Conservation (phyloP, 768 basidiomycete genomes). For the Collybia nuda region DNA sequence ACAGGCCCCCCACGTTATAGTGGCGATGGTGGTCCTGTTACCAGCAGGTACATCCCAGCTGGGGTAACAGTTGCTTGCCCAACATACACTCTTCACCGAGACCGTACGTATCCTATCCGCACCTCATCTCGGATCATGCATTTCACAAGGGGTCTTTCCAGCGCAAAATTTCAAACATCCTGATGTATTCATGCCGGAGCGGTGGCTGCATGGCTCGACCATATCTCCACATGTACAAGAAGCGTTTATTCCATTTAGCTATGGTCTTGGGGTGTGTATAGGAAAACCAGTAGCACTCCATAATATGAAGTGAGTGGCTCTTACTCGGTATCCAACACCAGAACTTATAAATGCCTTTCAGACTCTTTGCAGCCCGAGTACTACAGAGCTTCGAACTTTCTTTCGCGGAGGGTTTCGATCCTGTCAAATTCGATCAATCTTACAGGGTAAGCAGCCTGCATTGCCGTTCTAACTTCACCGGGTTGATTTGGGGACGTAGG, state of each 20-base stretch:
- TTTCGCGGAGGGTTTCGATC: slow-evolving; percentile 13
- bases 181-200: slow-evolving; percentile 18
- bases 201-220: slow-evolving; percentile 12
- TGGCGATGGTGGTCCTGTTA: slow-evolving; percentile 2
- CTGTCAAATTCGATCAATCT: slow-evolving; percentile 16
- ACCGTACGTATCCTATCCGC: slow-evolving; percentile 4
- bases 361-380: slow-evolving; percentile 13
- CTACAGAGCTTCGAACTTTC: slow-evolving; percentile 14
- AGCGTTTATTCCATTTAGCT: slow-evolving; percentile 20
- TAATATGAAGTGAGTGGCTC: slow-evolving; percentile 20
- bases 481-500: slow-evolving; percentile 6
- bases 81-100: slow-evolving; percentile 13
- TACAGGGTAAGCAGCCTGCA: slow-evolving; percentile 13
- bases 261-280: slow-evolving; percentile 20
- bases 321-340: not conserved
- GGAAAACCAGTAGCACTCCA: slow-evolving; percentile 24
- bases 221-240: slow-evolving; percentile 8
- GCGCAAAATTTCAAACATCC: slow-evolving; percentile 17
- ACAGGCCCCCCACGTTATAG: slow-evolving; percentile 14
- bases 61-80: slow-evolving; percentile 14
- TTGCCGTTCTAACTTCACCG: not conserved
- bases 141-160: not conserved
- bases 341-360: not conserved
- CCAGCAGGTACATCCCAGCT: slow-evolving; percentile 6
- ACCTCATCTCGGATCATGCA: not conserved